Conservation (phyloP, 495 filamentous ascomycete genomes). For the Penicillium ochrochloron region DNA sequence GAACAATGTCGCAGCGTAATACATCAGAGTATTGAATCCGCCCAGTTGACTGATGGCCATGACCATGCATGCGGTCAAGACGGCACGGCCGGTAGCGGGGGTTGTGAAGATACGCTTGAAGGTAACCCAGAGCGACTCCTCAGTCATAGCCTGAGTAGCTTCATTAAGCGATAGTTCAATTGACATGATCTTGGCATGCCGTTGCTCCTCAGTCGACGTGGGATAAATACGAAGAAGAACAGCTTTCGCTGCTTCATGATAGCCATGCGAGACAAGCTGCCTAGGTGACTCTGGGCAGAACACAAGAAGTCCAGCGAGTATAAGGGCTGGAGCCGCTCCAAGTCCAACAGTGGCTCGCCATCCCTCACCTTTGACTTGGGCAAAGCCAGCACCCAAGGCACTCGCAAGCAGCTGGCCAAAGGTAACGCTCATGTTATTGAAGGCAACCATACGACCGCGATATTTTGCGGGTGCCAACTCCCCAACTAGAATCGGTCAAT, state of each 20-base stretch:
- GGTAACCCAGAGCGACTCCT: slow-evolving; percentile 36
- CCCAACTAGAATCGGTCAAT: too few species aligned
- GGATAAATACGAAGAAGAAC: slow-evolving; percentile 47
- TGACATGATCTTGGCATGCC: slow-evolving; percentile 41
- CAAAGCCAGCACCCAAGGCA: slow-evolving; percentile 56
- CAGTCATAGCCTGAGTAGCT: slow-evolving; percentile 32
- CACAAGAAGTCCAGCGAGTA: slow-evolving; percentile 45
- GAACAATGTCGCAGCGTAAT: slow-evolving; percentile 57
- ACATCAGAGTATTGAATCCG: slow-evolving; percentile 55
- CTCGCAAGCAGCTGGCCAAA: slow-evolving; percentile 57
- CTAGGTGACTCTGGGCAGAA: slow-evolving; percentile 57
- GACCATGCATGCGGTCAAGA: slow-evolving; percentile 49
- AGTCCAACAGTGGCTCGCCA: slow-evolving; percentile 57
- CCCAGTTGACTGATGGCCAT: slow-evolving; percentile 52
- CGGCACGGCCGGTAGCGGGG: slow-evolving; percentile 50
- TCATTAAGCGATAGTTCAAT: slow-evolving; percentile 43
- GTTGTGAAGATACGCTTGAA: slow-evolving; percentile 45
- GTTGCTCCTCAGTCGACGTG: slow-evolving; percentile 39
- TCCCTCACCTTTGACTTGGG: slow-evolving; percentile 43
- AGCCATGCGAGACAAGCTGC: slow-evolving; percentile 52
- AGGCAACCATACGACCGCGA: slow-evolving; percentile 57
- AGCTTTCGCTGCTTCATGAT: slow-evolving; percentile 38
- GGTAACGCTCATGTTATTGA: slow-evolving; percentile 61
- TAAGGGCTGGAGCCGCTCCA: slow-evolving; percentile 51
- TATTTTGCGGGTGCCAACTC: too few species aligned